Evolutionary conservation across 169 alveolate species (phyloP).

Genomic region (Plasmodium knowlesi): DNA sequence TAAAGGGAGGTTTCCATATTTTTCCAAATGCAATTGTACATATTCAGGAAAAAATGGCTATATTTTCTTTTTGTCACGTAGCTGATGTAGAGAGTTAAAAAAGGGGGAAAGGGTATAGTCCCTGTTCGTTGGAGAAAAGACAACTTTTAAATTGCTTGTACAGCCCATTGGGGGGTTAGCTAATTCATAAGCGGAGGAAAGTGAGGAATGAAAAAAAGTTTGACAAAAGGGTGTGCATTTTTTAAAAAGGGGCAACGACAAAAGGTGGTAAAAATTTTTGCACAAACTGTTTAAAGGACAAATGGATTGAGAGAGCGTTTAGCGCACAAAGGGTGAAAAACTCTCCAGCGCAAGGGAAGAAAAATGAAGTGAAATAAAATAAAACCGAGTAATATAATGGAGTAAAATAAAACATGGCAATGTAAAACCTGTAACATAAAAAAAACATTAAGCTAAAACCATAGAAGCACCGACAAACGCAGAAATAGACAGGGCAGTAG

Average conservation of each 20-base stretch:
- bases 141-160: not conserved
- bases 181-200: not conserved
- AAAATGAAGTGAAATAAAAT: not conserved
- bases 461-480: not conserved
- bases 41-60: not conserved
- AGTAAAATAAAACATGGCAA: not conserved
- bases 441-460: not conserved
- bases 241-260: not conserved
- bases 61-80: not conserved
- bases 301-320: not conserved
- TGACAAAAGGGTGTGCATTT: not conserved
- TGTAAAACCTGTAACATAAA: not conserved
- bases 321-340: not conserved
- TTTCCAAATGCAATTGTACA: not conserved
- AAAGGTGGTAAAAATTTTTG: not conserved
- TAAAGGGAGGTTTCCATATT: constrained; percentile 1
- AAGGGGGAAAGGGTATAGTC: not conserved
- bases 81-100: not conserved
- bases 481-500: not conserved
- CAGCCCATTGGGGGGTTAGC: not conserved
- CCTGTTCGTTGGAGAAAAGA: not conserved
- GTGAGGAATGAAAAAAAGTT: not conserved
- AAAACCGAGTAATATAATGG: not conserved
- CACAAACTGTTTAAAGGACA: not conserved
- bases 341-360: not conserved